Percentiles rank a stretch among this genome's conserved stretches.
Conservation (phyloP, 495 filamentous ascomycete species). For the Penicillium canariense region DNA sequence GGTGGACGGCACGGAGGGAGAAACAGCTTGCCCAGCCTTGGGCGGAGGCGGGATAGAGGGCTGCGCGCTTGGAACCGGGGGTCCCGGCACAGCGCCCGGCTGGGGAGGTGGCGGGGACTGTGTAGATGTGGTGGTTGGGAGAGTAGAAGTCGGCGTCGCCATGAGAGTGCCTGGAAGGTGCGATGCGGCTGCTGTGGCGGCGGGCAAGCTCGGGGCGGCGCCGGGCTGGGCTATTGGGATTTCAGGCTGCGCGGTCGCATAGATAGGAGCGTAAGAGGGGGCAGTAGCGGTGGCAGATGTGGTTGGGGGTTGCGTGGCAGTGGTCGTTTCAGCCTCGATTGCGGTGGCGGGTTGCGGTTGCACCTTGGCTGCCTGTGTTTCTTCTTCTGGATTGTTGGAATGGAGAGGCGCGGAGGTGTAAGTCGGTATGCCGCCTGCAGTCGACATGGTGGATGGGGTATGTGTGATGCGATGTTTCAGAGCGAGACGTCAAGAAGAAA, state of each 20-base stretch:
- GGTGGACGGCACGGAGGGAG: conserved; percentile 26
- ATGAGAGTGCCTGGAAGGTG: conserved; percentile 16
- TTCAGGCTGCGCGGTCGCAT: conserved; percentile 48
- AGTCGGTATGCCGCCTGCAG: conserved; percentile 57
- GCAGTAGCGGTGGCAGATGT: conserved; percentile 35
- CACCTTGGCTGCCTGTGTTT: conserved; percentile 16
- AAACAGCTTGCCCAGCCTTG: conserved; percentile 45
- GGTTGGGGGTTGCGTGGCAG: conserved; percentile 21
- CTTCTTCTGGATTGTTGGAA: conserved; percentile 29
- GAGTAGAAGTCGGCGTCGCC: conserved; percentile 21
- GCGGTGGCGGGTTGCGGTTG: conserved; percentile 44
- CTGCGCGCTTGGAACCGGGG: conserved; percentile 18
- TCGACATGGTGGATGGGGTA: conserved; percentile 21
- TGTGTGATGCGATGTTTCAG: not conserved
- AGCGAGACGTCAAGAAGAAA: not conserved
- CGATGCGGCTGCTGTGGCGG: conserved; percentile 23
- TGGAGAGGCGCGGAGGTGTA: conserved; percentile 61
- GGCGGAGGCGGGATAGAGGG: conserved; percentile 52
- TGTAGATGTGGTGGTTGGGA: conserved; percentile 12
- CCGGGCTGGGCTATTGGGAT: conserved; percentile 42
- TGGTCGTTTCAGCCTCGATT: conserved; percentile 22
- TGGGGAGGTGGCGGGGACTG: conserved; percentile 56
- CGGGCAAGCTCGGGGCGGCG: conserved; percentile 24
- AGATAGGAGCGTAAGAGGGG: conserved; percentile 40
- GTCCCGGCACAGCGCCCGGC: conserved; percentile 51